These are phyloP conservation scores for Gracilaria gracilis DNA, from an alignment of 23 red algal genomes.

Conservation along the genomic window DNA sequence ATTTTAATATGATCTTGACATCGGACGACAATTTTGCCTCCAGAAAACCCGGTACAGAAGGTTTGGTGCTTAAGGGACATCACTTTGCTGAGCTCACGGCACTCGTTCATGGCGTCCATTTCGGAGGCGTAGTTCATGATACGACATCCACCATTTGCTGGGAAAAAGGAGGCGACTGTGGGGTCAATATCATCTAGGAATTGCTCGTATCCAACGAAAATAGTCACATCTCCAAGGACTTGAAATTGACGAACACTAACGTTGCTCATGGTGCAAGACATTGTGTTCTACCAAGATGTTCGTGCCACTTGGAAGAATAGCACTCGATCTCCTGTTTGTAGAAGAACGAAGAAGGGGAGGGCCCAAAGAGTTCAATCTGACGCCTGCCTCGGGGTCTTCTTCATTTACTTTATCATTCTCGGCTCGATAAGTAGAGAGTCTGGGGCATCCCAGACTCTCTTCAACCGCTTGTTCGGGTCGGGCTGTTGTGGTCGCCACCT, in stretches of 20 bases:
- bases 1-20: background rate
- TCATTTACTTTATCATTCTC: too few relatives aligned
- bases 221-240: background rate
- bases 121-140: background rate
- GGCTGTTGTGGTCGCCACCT: too few relatives aligned
- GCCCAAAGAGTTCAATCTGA: too few relatives aligned
- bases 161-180: background rate
- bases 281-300: too few relatives aligned
- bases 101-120: background rate
- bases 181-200: background rate
- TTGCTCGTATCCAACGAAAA: constrained; percentile 29
- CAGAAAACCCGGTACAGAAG: constrained; percentile 23
- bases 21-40: constrained; percentile 15
- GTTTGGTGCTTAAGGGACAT: constrained; percentile 18
- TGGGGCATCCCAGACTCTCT: too few relatives aligned
- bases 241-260: constrained; percentile 6
- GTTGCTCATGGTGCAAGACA: background rate
- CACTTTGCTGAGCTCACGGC: background rate
- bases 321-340: too few relatives aligned
- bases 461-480: too few relatives aligned
- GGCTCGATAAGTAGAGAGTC: too few relatives aligned
- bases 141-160: constrained; percentile 37
- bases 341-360: too few relatives aligned
- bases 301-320: too few relatives aligned
- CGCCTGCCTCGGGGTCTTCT: too few relatives aligned